Conservation (phyloP, 352 stramenopile species). For the Phytophthora podocarpi region DNA sequence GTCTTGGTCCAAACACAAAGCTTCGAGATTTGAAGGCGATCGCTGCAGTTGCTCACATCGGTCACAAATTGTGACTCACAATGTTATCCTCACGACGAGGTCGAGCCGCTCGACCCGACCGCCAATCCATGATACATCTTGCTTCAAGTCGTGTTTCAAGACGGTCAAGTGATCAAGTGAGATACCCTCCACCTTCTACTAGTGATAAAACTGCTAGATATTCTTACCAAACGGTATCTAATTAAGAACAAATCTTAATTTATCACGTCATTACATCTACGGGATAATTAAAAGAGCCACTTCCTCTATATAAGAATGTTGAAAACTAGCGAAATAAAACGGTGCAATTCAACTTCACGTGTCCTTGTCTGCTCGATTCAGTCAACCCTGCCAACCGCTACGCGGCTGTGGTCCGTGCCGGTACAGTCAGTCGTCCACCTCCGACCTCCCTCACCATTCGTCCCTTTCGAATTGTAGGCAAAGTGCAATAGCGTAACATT, state of each 20-base stretch:
- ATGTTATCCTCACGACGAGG: too few relatives aligned
- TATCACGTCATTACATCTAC: too few relatives aligned
- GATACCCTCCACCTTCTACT: background rate
- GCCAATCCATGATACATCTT: too few relatives aligned
- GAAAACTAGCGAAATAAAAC: constrained; percentile 19
- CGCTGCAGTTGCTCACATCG: constrained; percentile 2
- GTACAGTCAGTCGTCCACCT: background rate
- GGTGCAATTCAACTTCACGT: constrained; percentile 1
- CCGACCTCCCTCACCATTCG: background rate
- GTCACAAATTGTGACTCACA: too few relatives aligned
- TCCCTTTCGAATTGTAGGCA: constrained; percentile 11
- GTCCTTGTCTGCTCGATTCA: constrained; percentile 13
- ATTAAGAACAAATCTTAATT: background rate
- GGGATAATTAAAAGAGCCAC: too few relatives aligned
- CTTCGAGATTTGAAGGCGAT: constrained; percentile 1
- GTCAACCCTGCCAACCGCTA: constrained; percentile 1
- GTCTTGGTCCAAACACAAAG: too few relatives aligned
- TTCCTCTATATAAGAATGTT: background rate
- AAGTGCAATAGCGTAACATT: background rate
- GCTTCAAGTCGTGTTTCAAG: too few relatives aligned
- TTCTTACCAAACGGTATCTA: background rate
- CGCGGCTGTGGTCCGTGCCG: background rate
- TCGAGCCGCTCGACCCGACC: too few relatives aligned
- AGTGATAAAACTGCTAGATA: background rate
- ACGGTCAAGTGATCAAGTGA: too few relatives aligned